Evolutionary conservation across 169 alveolate species (phyloP), one percentile per base, ranked within the genome.

Genomic region (Cryptosporidium tyzzeri): DNA sequence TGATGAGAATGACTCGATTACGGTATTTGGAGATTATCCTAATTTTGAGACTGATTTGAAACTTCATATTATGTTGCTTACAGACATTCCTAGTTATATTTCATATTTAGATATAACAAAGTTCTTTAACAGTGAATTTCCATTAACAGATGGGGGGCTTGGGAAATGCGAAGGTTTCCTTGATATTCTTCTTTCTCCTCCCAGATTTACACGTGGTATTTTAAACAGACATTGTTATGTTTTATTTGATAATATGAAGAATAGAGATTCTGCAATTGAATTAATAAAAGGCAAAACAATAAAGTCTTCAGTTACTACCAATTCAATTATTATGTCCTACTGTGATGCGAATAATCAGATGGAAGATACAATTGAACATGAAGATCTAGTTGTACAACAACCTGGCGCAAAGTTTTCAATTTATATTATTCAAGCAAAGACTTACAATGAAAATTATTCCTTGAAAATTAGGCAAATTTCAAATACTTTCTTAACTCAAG

Each of bases 231-330:
- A 59, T 1, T 80, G 89, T 18, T 80, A 80, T 44, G 31, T 80
- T 12, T 37, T 80, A 62, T 80, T 80, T 39, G 89, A 80, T 67
- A 80, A 39, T 62, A 45, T 39, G 29, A 35, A 31, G 21, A 80
- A 80, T 41, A 59, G 89, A 44, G 70, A 62, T 41, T n/a, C 55
- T 62, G 89, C 89, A 18, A 23, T 80, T 29, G 67, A 41, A 62
- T 26, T 61, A 39, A 62, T 80, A 18, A 80, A 80, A 80, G 89
- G 89, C 6, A 80, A 80, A 53, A 80, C 74, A 18, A 80, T 80
- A 7, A 80, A 48, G 44, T 59, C 89, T 62, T 41, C 69, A 18
- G 37, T 80, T 41, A 61, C 89, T 8, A 80, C 89, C 5, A 37
- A 29, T 10, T 26, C 61, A 48, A 80, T 80, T 44, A 14, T 29